Percentiles rank a stretch among this genome's conserved stretches.
Conservation (phyloP, 2,329 filamentous ascomycete species). For the Bipolaris zeicola region DNA sequence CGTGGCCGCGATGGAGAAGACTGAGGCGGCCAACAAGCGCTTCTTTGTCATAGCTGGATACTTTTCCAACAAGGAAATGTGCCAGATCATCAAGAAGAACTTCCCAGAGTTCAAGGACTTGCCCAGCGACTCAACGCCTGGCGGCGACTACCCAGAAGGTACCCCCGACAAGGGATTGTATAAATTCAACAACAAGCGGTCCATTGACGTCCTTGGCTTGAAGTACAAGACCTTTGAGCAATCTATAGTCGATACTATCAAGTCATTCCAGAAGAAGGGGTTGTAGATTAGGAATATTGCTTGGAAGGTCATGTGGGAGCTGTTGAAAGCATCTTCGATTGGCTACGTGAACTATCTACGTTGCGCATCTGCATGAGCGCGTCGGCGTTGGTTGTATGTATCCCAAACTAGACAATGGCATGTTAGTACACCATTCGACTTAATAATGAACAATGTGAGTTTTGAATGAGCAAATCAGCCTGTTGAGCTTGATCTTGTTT, state of each 20-base stretch:
- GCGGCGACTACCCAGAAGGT: constrained; percentile 54
- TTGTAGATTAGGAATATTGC: constrained; percentile 36
- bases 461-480: constrained; percentile 50
- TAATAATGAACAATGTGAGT: constrained; percentile 4
- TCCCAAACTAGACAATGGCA: constrained; percentile 3
- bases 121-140: constrained; percentile 51
- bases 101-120: constrained; percentile 61
- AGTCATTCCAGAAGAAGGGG: constrained; percentile 63
- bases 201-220: constrained; percentile 62
- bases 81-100: constrained; percentile 60
- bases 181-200: constrained; percentile 61
- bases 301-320: background rate
- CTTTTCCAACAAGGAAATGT: constrained; percentile 66
- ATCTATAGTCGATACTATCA: constrained; percentile 66
- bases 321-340: constrained; percentile 14
- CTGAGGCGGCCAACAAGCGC: constrained; percentile 64
- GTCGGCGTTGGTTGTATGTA: background rate
- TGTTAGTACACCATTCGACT: constrained; percentile 20
- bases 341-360: constrained; percentile 19
- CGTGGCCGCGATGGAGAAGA: constrained; percentile 62
- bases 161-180: constrained; percentile 50
- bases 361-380: background rate
- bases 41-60: constrained; percentile 66
- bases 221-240: constrained; percentile 64
- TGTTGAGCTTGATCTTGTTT: constrained; percentile 61